Evolutionary conservation across 2,329 filamentous ascomycete genomes (phyloP), one percentile per base, ranked within the genome.

Genomic region (Cordyceps cateniannulata): DNA sequence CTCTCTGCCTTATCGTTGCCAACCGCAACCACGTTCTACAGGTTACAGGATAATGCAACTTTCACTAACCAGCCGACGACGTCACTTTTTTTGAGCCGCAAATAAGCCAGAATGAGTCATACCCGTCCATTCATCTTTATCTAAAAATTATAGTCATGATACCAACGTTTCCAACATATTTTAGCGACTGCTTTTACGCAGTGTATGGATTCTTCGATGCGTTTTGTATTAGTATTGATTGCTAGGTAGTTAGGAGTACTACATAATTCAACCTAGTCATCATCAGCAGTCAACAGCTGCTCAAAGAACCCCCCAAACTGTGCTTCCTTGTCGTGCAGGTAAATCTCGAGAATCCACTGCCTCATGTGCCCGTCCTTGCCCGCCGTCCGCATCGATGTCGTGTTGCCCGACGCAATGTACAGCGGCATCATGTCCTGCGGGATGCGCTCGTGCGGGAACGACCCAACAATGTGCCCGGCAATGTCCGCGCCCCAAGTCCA

Each of bases 261-360:
- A 61, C 32, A 8, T 50, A 9, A 29, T 29, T 18, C 0, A 16
- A 48, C 32, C 14, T 27, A 16, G 18, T 44, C 16, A 29, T 24
- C 64, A 40, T 44, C 16, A 29, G 24, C 64, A 40, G 71, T 72
- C 56, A 73, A 60, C 8, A 74, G 64, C 57, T 75, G 72, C 66
- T 81, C 79, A 50, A 71, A 74, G 65, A 81, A 81, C 0, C 73
- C 78, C 1, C 72, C 74, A 64, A 74, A 72, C 47, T 72, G 64
- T 22, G 68, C 67, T n/a, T 66, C 35, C 1, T 66, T 68, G 61
- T 80, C 75, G 35, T 72, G 72, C 35, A 81, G 71, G 67, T 81
- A 77, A 54, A 81, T 76, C 65, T 81, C 78, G 63, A 81, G 63
- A 60, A 81, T 81, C 79, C 79, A 81, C 69, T 80, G 78, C 40